A percentile compares a stretch with the other conserved stretches of the same genome.
Evolutionary conservation across 2,329 filamentous ascomycete species (phyloP).

Genomic region (Colletotrichum nymphaeae): DNA sequence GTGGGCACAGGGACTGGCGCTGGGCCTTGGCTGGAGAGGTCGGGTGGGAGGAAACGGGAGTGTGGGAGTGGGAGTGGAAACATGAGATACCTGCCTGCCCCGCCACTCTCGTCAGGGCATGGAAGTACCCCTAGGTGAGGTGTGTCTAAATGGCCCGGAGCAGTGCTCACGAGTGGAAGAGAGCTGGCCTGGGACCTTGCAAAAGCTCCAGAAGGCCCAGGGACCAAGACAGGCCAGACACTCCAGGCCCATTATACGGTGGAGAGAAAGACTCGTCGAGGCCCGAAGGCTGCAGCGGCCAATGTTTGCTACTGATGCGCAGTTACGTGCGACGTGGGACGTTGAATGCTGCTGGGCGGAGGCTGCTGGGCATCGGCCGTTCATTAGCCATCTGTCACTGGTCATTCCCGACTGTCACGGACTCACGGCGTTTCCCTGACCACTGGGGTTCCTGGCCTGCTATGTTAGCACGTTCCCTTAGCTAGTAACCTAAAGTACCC

Average conservation of each 20-base stretch:
- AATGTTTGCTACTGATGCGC: slow-evolving; percentile 26
- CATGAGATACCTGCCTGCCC: not conserved
- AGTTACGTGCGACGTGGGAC: slow-evolving; percentile 33
- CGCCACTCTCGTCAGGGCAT: not conserved
- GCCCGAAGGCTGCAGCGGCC: slow-evolving; percentile 21
- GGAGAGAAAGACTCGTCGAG: slow-evolving; percentile 30
- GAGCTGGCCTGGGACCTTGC: not conserved
- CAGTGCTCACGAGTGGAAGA: not conserved
- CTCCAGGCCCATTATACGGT: slow-evolving; percentile 1
- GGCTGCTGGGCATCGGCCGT: not conserved
- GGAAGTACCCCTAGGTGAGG: not conserved
- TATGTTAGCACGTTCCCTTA: not conserved
- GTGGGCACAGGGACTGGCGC: not conserved
- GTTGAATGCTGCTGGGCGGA: slow-evolving; percentile 2
- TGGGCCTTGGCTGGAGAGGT: not conserved
- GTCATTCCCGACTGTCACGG: not conserved
- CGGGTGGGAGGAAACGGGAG: slow-evolving; percentile 6
- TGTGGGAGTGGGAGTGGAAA: slow-evolving; percentile 29
- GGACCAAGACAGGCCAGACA: slow-evolving; percentile 12
- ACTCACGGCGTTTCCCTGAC: not conserved
- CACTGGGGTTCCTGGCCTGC: not conserved
- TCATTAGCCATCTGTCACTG: slow-evolving; percentile 3
- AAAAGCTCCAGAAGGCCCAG: not conserved
- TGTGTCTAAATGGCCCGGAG: not conserved
- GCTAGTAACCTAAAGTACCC: not conserved